Base-by-base conservation (phyloP, 2,329 filamentous ascomycete species). In the Neofusicoccum umdonicola region DNA sequence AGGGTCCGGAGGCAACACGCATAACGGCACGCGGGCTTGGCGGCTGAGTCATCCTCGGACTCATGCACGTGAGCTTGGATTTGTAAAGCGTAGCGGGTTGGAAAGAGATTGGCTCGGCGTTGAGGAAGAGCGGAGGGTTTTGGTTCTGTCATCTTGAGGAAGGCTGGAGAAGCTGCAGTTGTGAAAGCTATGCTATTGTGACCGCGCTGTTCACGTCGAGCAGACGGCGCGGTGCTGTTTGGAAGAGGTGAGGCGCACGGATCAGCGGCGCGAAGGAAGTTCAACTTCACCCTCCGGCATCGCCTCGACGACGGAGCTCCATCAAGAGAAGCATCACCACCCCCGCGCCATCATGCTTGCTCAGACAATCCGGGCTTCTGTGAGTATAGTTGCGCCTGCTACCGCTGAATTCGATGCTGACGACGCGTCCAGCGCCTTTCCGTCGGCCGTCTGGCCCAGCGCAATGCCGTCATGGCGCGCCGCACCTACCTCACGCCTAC, bases 401-500 rank as follows among this genome's bases (percentile, higher is more conserved):
- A 19, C 13, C 35, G n/a, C 27, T 47, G 35, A 35, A 12, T 35
- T 61, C 34, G 45, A 65, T 63, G 37, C 54, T 65, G 47, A 65
- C 63, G 9, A 65, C 39, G 66, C 65, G 66, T 39, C 64, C 76
- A 88, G 87, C 84, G 85, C 81, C 85, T 85, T 77, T 78, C 85
- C 76, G 78, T 88, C 76, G 81, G 82, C 79, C 85, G 86, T 79
- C 81, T 84, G 74, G 82, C 82, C 78, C 83, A 84, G 75, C 84
- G 84, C 76, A 84, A 85, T 76, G 80, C 79, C 77, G 77, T 79
- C 77, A 76, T 83, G 71, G 79, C 83, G 74, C 84, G 84, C 78
- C 85, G 87, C 76, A 86, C 84, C 76, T 87, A 89, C 80, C 82
- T 88, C 79, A 84, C 84, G 70, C 84, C 87, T 69, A 82, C 83